Evolutionary conservation across 1,284 basidiomycete species (phyloP).

Genomic region (Irpex sp.): DNA sequence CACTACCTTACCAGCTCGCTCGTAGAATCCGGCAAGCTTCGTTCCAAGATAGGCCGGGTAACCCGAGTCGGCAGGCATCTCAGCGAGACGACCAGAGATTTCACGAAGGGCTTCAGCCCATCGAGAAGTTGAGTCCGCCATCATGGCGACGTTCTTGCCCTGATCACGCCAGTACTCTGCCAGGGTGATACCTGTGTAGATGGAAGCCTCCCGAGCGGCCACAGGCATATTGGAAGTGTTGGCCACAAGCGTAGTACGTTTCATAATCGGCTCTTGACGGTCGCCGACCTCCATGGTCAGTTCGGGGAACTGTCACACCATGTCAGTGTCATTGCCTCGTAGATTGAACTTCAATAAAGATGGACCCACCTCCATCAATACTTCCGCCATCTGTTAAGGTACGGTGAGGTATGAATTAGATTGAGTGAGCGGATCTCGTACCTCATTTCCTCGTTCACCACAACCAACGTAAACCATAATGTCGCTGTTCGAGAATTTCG

Average conservation of each 20-base stretch:
- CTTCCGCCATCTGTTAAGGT: conserved; percentile 88
- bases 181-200: conserved; percentile 99
- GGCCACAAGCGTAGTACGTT: conserved; percentile 97
- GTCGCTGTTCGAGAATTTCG: conserved; percentile 99
- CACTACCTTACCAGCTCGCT: conserved; percentile 96
- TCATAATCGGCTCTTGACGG: conserved; percentile 99
- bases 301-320: conserved; percentile 80
- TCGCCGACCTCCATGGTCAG: conserved; percentile 88
- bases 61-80: conserved; percentile 99
- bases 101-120: conserved; percentile 99
- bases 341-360: background rate
- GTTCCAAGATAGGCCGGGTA: conserved; percentile 98
- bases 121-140: conserved; percentile 99
- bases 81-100: conserved; percentile 97
- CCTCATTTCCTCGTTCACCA: conserved; percentile 90
- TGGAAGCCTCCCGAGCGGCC: conserved; percentile 98
- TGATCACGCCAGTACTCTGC: conserved; percentile 99
- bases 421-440: conserved; percentile 25
- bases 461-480: conserved; percentile 99
- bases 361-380: conserved; percentile 79
- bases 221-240: conserved; percentile 99
- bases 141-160: conserved; percentile 98
- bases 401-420: background rate
- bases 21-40: conserved; percentile 97
- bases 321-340: conserved; percentile 11